phyloP scores from a whole-genome alignment of 2,329 filamentous ascomycete genomes.

The Aspergillus ustus region DNA sequence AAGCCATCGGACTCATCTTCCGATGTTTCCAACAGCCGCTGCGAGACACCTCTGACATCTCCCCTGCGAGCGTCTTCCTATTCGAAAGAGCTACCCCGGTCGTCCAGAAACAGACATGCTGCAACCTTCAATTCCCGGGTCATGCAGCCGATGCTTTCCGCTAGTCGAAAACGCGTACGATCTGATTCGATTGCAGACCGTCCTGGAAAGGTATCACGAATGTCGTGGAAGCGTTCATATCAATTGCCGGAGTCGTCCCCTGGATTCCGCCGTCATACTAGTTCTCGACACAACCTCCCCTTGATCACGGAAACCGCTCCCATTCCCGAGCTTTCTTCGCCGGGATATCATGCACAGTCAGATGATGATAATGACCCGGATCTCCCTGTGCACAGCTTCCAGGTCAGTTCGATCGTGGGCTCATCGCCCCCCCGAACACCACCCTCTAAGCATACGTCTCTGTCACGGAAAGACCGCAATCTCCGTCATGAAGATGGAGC shows the following conservation, averaged over 20 bases:
- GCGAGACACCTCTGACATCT: conserved; percentile 67
- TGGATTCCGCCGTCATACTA: conserved; percentile 72
- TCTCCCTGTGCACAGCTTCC: conserved; percentile 62
- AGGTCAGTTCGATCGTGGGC: conserved; percentile 58
- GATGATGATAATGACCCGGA: conserved; percentile 85
- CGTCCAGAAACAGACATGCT: conserved; percentile 48
- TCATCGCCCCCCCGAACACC: conserved; percentile 88
- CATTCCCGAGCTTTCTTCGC: conserved; percentile 67
- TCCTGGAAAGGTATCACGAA: conserved; percentile 63
- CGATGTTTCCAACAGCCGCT: conserved; percentile 69
- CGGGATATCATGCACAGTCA: conserved; percentile 41
- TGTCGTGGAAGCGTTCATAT: conserved; percentile 76
- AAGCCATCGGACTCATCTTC: conserved; percentile 86
- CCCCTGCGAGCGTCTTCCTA: conserved; percentile 83
- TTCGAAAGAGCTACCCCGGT: conserved; percentile 76
- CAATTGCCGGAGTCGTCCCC: conserved; percentile 85
- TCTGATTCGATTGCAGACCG: conserved; percentile 61
- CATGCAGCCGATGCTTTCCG: conserved; percentile 52
- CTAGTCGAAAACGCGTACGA: conserved; percentile 71
- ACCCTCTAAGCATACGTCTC: conserved; percentile 62
- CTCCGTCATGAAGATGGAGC: conserved; percentile 77
- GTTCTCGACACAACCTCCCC: conserved; percentile 73
- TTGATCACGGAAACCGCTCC: conserved; percentile 76
- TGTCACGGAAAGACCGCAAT: conserved; percentile 56
- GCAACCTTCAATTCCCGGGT: conserved; percentile 49